Conservation (phyloP, 2,329 filamentous ascomycete genomes). For the Coleophoma cylindrospora region DNA sequence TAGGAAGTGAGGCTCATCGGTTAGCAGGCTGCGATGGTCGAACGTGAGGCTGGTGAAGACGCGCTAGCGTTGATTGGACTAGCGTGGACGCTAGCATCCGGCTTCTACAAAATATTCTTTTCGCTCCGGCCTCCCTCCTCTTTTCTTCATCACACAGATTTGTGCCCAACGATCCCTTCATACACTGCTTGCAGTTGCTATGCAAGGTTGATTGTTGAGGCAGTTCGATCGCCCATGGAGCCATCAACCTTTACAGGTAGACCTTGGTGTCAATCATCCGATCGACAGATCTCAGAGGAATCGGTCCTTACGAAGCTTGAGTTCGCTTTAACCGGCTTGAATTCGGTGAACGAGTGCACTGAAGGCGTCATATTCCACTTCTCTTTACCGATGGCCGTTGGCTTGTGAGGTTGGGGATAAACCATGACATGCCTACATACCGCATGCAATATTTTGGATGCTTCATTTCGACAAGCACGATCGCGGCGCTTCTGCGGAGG, state of each 20-base stretch:
- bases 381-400: slow-evolving; percentile 85
- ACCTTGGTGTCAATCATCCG: slow-evolving; percentile 78
- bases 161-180: slow-evolving; percentile 80
- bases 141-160: slow-evolving; percentile 57
- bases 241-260: slow-evolving; percentile 45
- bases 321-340: slow-evolving; percentile 64
- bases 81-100: neutral
- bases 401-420: slow-evolving; percentile 79
- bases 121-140: slow-evolving; percentile 26
- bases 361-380: slow-evolving; percentile 82
- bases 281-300: slow-evolving; percentile 95
- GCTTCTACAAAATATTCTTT: slow-evolving; percentile 19
- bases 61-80: neutral
- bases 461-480: neutral
- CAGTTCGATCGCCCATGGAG: slow-evolving; percentile 86
- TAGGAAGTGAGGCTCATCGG: neutral
- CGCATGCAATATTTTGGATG: slow-evolving; percentile 2
- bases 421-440: slow-evolving; percentile 25
- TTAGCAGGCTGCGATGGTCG: too few relatives aligned
- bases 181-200: slow-evolving; percentile 52
- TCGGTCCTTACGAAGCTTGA: slow-evolving; percentile 55
- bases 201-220: slow-evolving; percentile 70
- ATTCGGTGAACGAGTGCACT: slow-evolving; percentile 53
- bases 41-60: neutral
- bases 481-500: slow-evolving; percentile 6